Percentiles rank a stretch among this genome's conserved stretches.
phyloP scores from a whole-genome alignment of 176 grass and related monocot genomes.

The Oryza longistaminata region DNA sequence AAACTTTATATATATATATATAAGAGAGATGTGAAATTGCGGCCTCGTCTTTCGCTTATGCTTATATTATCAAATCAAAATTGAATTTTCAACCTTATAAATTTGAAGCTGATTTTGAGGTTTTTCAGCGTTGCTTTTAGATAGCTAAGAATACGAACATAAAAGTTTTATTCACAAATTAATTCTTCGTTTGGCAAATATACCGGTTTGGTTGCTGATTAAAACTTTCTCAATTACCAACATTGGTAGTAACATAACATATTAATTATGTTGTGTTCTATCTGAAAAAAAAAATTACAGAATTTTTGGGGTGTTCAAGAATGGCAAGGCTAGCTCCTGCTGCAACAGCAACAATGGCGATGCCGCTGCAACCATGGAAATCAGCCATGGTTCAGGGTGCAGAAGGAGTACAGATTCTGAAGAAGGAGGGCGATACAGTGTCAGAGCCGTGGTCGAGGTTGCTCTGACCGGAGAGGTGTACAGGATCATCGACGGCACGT shows the following conservation, averaged over 20 bases:
- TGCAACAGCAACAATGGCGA: neutral
- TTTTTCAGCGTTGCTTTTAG: too few relatives aligned
- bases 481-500: slow-evolving; percentile 25
- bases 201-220: neutral
- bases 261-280: neutral
- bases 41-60: too few relatives aligned
- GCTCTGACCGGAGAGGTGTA: slow-evolving; percentile 28
- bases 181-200: too few relatives aligned
- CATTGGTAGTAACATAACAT: neutral
- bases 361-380: neutral
- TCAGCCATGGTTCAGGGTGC: slow-evolving; percentile 65
- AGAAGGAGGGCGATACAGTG: slow-evolving; percentile 26
- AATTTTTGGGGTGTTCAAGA: slow-evolving; percentile 40
- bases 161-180: too few relatives aligned
- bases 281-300: slow-evolving; percentile 21
- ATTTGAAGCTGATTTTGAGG: too few relatives aligned
- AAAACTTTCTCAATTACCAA: neutral
- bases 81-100: too few relatives aligned
- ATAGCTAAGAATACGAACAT: too few relatives aligned
- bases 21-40: too few relatives aligned
- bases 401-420: slow-evolving; percentile 27
- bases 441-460: neutral
- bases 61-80: too few relatives aligned
- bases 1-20: too few relatives aligned
- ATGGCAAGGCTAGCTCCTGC: slow-evolving; percentile 41